phyloP scores from a whole-genome alignment of 257 asterid genomes.

The Solanum virginianum region DNA sequence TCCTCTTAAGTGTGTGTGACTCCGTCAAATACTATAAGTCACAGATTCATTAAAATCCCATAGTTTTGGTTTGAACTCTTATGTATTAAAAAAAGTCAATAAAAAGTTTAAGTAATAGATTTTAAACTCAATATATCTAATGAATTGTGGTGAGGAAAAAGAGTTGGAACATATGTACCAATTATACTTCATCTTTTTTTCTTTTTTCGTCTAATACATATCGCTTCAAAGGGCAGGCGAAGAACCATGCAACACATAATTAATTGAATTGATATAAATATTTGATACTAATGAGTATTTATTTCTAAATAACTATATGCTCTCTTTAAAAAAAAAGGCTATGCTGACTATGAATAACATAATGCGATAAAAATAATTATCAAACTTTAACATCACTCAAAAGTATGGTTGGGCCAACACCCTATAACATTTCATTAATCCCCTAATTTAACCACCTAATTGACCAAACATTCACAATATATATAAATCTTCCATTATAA shows the following conservation, averaged over 20 bases:
- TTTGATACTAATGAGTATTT: fast-evolving
- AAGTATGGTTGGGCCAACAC: slow-evolving; percentile 15
- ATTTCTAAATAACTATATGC: no score
- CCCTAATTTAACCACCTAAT: slow-evolving; percentile 2
- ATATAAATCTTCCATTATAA: not conserved
- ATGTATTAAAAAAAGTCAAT: not conserved
- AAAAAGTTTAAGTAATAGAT: not conserved
- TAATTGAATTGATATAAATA: not conserved
- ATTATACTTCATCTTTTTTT: not conserved
- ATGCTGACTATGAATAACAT: not conserved
- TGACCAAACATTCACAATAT: slow-evolving; percentile 8
- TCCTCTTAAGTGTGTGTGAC: not conserved
- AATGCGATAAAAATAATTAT: not conserved
- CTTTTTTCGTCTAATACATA: not conserved
- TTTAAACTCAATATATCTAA: not conserved
- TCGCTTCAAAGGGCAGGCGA: not conserved
- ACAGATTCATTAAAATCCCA: not conserved
- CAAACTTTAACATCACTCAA: slow-evolving; percentile 43
- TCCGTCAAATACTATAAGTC: not conserved
- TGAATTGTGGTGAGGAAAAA: not conserved
- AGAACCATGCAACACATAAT: not conserved
- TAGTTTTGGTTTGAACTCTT: fast-evolving
- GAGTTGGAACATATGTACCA: not conserved
- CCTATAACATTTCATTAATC: slow-evolving; percentile 4
- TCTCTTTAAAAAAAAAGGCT: no score